Evolutionary conservation across 1,284 basidiomycete species (phyloP), one percentile per base, ranked within the genome.

Genomic region (Apiotrichum domesticum): DNA sequence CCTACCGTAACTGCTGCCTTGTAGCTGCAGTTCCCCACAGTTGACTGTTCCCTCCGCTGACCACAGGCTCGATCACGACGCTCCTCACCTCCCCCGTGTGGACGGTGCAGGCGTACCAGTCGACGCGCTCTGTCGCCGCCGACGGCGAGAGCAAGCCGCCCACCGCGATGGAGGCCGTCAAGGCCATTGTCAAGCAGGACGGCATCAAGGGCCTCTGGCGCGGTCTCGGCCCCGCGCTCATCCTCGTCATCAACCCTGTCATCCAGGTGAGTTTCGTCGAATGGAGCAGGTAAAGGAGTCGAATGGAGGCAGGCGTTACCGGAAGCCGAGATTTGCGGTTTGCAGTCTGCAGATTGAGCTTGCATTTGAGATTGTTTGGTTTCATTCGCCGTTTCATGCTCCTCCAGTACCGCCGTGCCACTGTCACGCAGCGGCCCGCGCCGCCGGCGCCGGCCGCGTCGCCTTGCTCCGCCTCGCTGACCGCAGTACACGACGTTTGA

Each of bases 211-310:
- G 87, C 1, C 88, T 99, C 70, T 98, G 90, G 88, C 83, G 92
- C 53, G 96, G 96, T n/a, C 83, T 99, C 43, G 92, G 93, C 0
- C 94, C 96, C 3, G 94, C 95, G 14, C 80, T 98, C 52, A 83
- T 94, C 39, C 81, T 98, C 46, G 94, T 98, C 66, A 84, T 93
- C 68, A 99, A 99, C 76, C 96, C 96, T 7, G 89, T 99, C 39
- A 81, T 98, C 44, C 83, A 83, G 71, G 78, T 78, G 41, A 51
- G 74, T 59, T 3, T 32, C 8, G 10, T 6, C 15, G 44, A 9
- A 47, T 15, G 37, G 13, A 10, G 15, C 29, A 51, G 21, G 21
- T 21, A 21, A 21, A 21, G 21, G 21, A 21, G 21, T 21, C 21
- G 21, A 21, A 21, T 21, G 21, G 21, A 21, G 21, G 21, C 21